phyloP scores from a whole-genome alignment of 2,329 filamentous ascomycete genomes.

The Hortaea werneckii region DNA sequence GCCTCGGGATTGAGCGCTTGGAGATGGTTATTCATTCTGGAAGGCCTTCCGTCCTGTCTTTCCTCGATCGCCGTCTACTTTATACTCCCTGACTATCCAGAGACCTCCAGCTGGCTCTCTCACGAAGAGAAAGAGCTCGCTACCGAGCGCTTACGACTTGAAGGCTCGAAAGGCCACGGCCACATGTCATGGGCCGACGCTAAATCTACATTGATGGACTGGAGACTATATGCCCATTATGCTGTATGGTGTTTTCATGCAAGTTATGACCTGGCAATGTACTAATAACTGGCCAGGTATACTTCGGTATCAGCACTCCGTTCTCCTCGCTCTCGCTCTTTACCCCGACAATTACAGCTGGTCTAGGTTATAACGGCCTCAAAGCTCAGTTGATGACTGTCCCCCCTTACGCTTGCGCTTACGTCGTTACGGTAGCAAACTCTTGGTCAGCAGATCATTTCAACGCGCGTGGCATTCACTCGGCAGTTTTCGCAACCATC shows the following conservation, averaged over 20 bases:
- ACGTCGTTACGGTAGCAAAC: conserved; percentile 48
- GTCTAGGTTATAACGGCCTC: conserved; percentile 50
- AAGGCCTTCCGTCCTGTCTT: conserved; percentile 35
- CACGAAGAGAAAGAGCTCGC: conserved; percentile 57
- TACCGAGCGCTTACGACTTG: conserved; percentile 30
- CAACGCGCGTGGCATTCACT: conserved; percentile 47
- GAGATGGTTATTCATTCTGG: conserved; percentile 70
- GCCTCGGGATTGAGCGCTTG: conserved; percentile 51
- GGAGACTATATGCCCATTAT: conserved; percentile 44
- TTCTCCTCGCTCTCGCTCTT: conserved; percentile 20
- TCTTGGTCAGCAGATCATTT: conserved; percentile 52
- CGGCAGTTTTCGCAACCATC: conserved; percentile 39
- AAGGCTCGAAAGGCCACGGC: conserved; percentile 33
- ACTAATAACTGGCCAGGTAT: conserved; percentile 27
- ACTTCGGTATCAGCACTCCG: conserved; percentile 37
- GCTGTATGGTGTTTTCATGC: conserved; percentile 28
- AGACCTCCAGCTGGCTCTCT: conserved; percentile 55
- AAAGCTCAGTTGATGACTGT: conserved; percentile 56
- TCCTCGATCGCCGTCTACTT: conserved; percentile 46
- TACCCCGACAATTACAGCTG: conserved; percentile 45
- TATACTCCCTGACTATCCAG: conserved; percentile 58
- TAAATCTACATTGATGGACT: conserved; percentile 39
- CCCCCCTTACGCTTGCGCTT: conserved; percentile 59
- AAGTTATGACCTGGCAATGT: background rate
- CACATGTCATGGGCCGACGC: conserved; percentile 41